Base-by-base conservation (phyloP, 1,139 yeast genomes). In the Geotrichum bryndzae region DNA sequence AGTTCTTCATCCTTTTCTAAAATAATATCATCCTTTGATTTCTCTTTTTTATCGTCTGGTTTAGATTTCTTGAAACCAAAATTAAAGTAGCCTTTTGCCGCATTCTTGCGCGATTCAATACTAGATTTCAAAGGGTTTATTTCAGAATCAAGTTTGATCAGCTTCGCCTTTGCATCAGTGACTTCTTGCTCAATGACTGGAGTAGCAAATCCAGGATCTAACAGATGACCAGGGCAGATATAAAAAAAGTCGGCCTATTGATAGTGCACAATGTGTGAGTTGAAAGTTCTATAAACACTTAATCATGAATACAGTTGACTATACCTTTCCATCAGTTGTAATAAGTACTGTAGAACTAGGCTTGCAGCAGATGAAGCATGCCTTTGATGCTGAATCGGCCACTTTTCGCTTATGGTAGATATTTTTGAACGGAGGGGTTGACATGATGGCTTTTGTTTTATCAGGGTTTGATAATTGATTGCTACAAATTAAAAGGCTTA, bases 291-390 rank as follows among this genome's bases (percentile, higher is more conserved):
- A 18, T 50, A 11, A 41, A 25, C 29, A 18, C 15, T 7, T 22
- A 3, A 52, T 22, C 23, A 33, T 33, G 25, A 18, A 33, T 35
- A 53, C 45, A 53, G 5, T 53, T 52, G 10, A 33, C 4, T 52
- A 27, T 54, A 62, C 64, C 54, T 70, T 67, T 11, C 79, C 79
- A 62, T 76, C 80, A 25, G 70, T 74, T 1, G 85, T 77, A n/a
- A 86, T 79, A 48, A 88, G 74, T 1, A 88, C 96, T 0, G 82
- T 78, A 0, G 79, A 67, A 0, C 90, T 77, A 1, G 94, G 90
- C 66, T 85, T 85, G 70, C 79, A 85, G 74, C 96, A 89, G 41
- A 88, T 77, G 54, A 77, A 69, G 68, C 96, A 88, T 0, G 92
- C 79, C 68, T 82, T 82, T 59, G 82, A 69, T 62, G 81, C 83